phyloP scores from a whole-genome alignment of 202 grass and related monocot species.

The Zizania palustris region DNA sequence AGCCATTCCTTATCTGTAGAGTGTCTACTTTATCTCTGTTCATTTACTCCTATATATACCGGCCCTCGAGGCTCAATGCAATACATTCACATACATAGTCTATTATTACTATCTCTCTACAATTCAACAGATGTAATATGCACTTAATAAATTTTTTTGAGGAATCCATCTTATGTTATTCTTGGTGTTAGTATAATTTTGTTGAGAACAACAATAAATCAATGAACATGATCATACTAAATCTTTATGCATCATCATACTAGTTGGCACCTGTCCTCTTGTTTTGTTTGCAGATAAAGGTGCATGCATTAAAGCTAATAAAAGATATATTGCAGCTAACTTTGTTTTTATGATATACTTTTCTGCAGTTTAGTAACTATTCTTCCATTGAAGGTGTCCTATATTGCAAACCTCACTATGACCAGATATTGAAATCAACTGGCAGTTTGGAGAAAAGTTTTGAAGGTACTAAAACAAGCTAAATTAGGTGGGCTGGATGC shows the following conservation, averaged over 20 bases:
- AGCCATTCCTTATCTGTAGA: too few relatives aligned
- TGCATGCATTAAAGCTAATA: not conserved
- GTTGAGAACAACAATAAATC: conserved; percentile 28
- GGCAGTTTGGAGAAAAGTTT: conserved; percentile 99
- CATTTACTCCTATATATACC: too few relatives aligned
- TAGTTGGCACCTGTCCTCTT: not conserved
- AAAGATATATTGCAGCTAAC: not conserved
- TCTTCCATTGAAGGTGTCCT: conserved; percentile 84
- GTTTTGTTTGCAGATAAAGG: conserved; percentile 29
- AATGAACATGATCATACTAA: not conserved
- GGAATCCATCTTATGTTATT: not conserved
- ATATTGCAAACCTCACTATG: conserved; percentile 99
- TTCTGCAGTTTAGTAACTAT: conserved; percentile 93
- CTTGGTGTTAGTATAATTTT: conserved; percentile 16
- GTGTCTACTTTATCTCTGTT: too few relatives aligned
- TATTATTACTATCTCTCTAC: too few relatives aligned
- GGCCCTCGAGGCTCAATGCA: too few relatives aligned
- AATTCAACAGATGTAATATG: too few relatives aligned
- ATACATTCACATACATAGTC: too few relatives aligned
- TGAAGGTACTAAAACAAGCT: conserved; percentile 67
- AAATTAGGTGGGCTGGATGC: conserved; percentile 16
- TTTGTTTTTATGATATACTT: not conserved
- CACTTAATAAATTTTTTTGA: conserved; percentile 31
- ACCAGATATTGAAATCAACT: conserved; percentile 91
- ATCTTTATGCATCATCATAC: conserved; percentile 27